Conservation (phyloP, 176 grass and related monocot species). For the Alloteropsis semialata region DNA sequence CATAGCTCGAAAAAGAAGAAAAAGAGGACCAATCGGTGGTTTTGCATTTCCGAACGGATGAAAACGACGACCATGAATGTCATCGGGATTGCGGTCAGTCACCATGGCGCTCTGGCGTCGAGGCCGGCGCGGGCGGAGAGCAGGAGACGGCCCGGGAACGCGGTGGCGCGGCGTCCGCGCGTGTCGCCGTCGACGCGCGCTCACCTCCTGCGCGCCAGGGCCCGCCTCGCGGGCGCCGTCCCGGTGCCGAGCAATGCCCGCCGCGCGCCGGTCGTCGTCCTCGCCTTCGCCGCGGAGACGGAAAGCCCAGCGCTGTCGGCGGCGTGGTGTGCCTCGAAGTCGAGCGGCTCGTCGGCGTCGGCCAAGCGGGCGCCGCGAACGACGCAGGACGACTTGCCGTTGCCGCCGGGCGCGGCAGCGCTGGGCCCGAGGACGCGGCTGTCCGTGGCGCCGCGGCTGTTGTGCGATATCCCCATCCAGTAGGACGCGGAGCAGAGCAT, state of each 20-base stretch:
- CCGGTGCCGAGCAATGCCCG: conserved; percentile 17
- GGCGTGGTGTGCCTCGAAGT: conserved; percentile 67
- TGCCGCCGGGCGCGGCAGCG: neutral
- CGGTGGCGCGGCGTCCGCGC: too few species aligned
- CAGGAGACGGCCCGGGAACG: conserved; percentile 2
- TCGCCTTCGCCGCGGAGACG: neutral
- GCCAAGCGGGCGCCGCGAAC: neutral
- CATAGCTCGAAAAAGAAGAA: neutral
- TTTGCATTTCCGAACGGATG: neutral
- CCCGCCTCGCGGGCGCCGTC: neutral
- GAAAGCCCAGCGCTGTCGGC: conserved; percentile 45
- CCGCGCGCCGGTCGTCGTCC: neutral
- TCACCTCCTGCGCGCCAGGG: neutral
- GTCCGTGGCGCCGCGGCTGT: conserved; percentile 30
- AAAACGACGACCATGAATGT: neutral
- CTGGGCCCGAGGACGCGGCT: conserved; percentile 20
- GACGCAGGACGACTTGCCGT: conserved; percentile 45
- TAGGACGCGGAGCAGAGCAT: conserved; percentile 67
- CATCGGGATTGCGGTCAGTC: neutral
- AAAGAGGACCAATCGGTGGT: neutral
- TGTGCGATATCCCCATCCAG: conserved; percentile 63
- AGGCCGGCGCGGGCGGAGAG: conserved; percentile 27
- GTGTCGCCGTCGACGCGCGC: conserved; percentile 43
- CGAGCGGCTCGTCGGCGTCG: conserved; percentile 26
- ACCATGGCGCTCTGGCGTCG: conserved; percentile 48